These are phyloP conservation scores for Botrytis galanthina DNA, from an alignment of 2,329 filamentous ascomycete species.

Conservation along the genomic window DNA sequence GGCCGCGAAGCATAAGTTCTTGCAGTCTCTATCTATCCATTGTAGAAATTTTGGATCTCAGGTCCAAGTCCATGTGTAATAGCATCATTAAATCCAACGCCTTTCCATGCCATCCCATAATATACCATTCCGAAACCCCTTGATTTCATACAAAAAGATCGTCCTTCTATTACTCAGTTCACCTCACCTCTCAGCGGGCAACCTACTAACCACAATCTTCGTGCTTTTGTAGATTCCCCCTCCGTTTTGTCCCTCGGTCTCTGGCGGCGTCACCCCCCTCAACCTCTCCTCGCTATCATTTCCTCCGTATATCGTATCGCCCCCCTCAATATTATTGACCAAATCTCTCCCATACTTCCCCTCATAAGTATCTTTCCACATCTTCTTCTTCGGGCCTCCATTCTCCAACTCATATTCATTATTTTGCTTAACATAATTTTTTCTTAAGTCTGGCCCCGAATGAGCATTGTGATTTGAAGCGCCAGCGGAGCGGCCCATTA, in stretches of 20 bases:
- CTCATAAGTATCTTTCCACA: constrained; percentile 9
- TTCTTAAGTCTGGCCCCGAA: neutral
- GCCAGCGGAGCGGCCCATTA: constrained; percentile 1
- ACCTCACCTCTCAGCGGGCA: neutral
- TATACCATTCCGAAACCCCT: neutral
- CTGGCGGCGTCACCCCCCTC: neutral
- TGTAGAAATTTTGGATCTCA: neutral
- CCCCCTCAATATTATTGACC: constrained; percentile 5
- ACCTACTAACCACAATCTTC: constrained; percentile 2
- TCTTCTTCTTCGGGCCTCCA: neutral
- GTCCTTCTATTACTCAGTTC: neutral
- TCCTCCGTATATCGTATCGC: neutral
- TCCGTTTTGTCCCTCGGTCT: neutral
- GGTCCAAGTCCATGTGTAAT: neutral
- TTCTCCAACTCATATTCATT: constrained; percentile 10
- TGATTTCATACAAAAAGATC: neutral
- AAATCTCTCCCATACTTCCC: constrained; percentile 5
- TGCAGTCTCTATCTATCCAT: neutral
- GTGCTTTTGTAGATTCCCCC: neutral
- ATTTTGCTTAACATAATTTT: constrained; percentile 4
- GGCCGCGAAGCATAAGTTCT: neutral
- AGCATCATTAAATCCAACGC: neutral
- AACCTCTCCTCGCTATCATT: constrained; percentile 14
- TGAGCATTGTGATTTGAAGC: neutral
- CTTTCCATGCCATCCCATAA: neutral